Evolutionary conservation across 768 basidiomycete genomes (phyloP), one percentile per base, ranked within the genome.

Genomic region (Mycena vulgaris): DNA sequence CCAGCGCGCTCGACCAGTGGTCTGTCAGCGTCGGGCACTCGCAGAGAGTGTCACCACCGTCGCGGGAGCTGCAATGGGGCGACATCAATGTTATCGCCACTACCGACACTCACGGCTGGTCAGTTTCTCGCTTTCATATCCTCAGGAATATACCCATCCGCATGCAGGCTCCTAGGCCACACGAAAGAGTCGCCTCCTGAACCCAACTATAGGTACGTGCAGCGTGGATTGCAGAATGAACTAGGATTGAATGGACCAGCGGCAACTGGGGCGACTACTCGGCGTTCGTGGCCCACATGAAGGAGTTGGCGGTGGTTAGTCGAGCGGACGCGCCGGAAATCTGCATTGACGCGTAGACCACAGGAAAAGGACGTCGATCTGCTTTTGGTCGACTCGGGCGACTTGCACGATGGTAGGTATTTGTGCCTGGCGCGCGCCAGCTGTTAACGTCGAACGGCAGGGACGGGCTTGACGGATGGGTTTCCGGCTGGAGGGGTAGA

Each of bases 61-160:
- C 87, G 63, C 84, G 90, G 23, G 87, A 89, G 27, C 85, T 97
- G 17, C 88, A 89, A 59, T 96, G 95, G 96, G 90, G 92, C n/a
- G 94, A 96, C 75, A 86, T 97, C 77, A 97, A 97, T 77, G 88
- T 96, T 75, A 86, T 96, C 52, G 90, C 92, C 75, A 96, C 95
- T 3, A 96, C 96, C 0, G 95, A 96, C 78, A 93, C 72, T 33
- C 72, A 73, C 33, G 72, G 72, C 40, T 62, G 40, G 31, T 60
- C 9, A 52, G 40, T 58, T n/a, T n/a, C n/a, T n/a, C n/a, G n/a
- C n/a, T 45, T 25, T 28, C 13, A 10, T 17, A 1, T 30, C 16
- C 13, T 13, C 11, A n/a, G 23, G 35, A 39, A 39, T n/a, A 39
- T 49, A 9, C 17, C 16, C 21, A 33, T 5, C 21, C 25, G 39